Percentiles rank a stretch among this genome's conserved stretches.
Conservation (phyloP, 768 basidiomycete genomes). For the Baorangia bicolor region DNA sequence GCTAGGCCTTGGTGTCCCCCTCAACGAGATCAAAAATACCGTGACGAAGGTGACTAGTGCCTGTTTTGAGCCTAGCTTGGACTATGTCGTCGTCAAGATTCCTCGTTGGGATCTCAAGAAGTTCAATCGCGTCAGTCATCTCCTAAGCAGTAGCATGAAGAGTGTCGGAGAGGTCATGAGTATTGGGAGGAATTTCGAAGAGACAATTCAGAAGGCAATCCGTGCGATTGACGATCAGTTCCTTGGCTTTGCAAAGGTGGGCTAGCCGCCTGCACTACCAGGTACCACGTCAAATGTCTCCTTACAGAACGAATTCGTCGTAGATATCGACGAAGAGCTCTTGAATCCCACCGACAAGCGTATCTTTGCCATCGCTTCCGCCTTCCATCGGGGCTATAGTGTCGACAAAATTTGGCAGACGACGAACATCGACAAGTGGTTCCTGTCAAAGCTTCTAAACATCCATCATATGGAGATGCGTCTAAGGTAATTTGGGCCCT, state of each 20-base stretch:
- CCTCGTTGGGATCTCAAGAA: slow-evolving; percentile 99
- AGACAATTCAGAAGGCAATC: slow-evolving; percentile 98
- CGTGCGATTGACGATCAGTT: slow-evolving; percentile 96
- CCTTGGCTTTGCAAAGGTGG: slow-evolving; percentile 83
- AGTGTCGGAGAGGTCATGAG: slow-evolving; percentile 99
- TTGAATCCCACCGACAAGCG: slow-evolving; percentile 95
- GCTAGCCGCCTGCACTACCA: not conserved
- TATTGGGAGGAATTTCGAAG: slow-evolving; percentile 96
- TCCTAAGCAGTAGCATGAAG: slow-evolving; percentile 96
- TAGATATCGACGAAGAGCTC: slow-evolving; percentile 91
- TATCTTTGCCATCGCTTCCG: slow-evolving; percentile 93
- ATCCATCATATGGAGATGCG: slow-evolving; percentile 79
- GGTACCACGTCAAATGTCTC: not conserved
- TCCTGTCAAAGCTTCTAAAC: slow-evolving; percentile 83
- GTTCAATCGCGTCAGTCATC: slow-evolving; percentile 89
- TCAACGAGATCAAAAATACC: slow-evolving; percentile 97
- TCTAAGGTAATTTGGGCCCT: slow-evolving; percentile 54
- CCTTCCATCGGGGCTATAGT: slow-evolving; percentile 89
- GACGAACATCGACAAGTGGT: slow-evolving; percentile 99
- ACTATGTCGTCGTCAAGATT: slow-evolving; percentile 98
- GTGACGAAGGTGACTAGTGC: slow-evolving; percentile 96
- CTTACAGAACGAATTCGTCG: slow-evolving; percentile 79
- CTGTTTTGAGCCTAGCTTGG: slow-evolving; percentile 97
- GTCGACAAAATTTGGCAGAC: slow-evolving; percentile 97
- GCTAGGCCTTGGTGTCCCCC: slow-evolving; percentile 92